phyloP scores from a whole-genome alignment of 306 rosid genomes.

The Hippophae rhamnoides region DNA sequence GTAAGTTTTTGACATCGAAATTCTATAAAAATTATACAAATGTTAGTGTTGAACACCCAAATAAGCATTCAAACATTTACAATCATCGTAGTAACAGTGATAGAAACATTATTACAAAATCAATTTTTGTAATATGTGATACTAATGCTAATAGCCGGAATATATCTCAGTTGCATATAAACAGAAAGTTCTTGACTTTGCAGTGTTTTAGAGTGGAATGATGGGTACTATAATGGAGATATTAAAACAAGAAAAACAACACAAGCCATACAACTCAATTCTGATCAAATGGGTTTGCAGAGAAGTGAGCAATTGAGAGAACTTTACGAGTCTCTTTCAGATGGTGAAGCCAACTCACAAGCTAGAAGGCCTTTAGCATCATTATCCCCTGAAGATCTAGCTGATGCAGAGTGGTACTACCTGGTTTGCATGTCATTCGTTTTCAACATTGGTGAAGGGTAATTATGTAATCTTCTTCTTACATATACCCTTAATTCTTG shows the following conservation, averaged over 20 bases:
- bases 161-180: no score
- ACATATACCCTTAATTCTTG: background rate
- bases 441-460: slow-evolving; percentile 84
- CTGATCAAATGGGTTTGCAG: slow-evolving; percentile 63
- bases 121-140: no score
- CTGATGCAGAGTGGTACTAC: slow-evolving; percentile 88
- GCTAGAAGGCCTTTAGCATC: slow-evolving; percentile 64
- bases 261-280: slow-evolving; percentile 51
- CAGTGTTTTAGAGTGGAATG: slow-evolving; percentile 73
- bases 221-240: slow-evolving; percentile 86
- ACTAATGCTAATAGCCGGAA: no score
- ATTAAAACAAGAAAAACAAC: slow-evolving; percentile 79
- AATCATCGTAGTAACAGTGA: no score
- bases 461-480: slow-evolving; percentile 8
- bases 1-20: no score
- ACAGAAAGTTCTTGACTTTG: slow-evolving; percentile 2
- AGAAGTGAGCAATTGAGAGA: slow-evolving; percentile 71
- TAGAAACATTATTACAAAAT: no score
- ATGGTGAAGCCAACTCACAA: slow-evolving; percentile 47
- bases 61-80: no score
- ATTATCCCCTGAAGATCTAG: slow-evolving; percentile 78
- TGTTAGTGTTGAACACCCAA: no score
- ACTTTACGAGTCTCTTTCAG: slow-evolving; percentile 50
- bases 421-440: slow-evolving; percentile 86
- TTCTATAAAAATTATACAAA: no score